Conservation (phyloP, 2,329 filamentous ascomycete genomes). For the Diaporthe australafricana region DNA sequence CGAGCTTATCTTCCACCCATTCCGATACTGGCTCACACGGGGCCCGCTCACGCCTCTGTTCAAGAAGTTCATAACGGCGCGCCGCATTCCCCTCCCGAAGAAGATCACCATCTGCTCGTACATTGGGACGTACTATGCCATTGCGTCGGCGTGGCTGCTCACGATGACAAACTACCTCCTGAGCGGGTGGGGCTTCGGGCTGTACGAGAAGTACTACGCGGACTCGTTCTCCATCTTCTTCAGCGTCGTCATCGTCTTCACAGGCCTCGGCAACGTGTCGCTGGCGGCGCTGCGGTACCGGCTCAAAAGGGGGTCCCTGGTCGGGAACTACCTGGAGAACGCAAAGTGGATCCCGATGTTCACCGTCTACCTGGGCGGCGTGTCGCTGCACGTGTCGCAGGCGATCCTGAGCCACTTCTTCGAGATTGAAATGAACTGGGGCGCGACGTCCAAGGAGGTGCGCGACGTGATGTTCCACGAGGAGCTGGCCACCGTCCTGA, state of each 20-base stretch:
- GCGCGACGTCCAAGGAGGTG: constrained; percentile 69
- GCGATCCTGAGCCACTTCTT: constrained; percentile 57
- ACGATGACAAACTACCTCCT: constrained; percentile 45
- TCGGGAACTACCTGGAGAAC: constrained; percentile 59
- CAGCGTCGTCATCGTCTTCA: constrained; percentile 74
- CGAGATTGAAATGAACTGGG: constrained; percentile 60
- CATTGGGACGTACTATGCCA: constrained; percentile 47
- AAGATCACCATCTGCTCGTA: constrained; percentile 63
- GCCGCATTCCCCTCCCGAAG: constrained; percentile 61
- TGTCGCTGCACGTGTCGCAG: constrained; percentile 55
- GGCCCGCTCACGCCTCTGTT: constrained; percentile 77
- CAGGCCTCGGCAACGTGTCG: constrained; percentile 68
- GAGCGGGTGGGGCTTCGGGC: constrained; percentile 76
- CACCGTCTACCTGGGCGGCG: constrained; percentile 55
- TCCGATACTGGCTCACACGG: constrained; percentile 69
- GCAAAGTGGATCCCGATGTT: constrained; percentile 66
- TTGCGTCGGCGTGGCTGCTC: constrained; percentile 42
- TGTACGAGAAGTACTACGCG: constrained; percentile 75
- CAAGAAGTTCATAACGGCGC: constrained; percentile 66
- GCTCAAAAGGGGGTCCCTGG: constrained; percentile 46
- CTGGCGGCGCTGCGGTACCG: constrained; percentile 74
- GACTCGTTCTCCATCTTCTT: constrained; percentile 75
- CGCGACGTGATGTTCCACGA: constrained; percentile 67
- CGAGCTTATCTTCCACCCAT: constrained; percentile 79
- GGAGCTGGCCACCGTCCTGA: constrained; percentile 66